Evolutionary conservation across 73 alveolate species (phyloP).

Genomic region (Tetrahymena thermophila): DNA sequence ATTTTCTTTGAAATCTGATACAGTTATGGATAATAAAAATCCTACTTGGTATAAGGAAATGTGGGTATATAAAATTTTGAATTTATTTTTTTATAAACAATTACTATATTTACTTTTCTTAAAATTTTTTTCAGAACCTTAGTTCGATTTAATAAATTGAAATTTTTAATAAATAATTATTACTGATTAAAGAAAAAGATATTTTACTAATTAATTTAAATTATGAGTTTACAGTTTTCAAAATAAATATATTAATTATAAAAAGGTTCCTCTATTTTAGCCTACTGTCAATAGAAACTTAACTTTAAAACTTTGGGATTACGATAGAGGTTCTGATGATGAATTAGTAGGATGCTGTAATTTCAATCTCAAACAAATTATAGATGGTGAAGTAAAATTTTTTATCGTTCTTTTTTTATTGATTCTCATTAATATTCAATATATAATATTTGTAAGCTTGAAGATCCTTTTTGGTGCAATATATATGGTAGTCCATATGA

Average conservation of each 20-base stretch:
- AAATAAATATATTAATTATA: too few relatives aligned
- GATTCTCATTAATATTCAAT: too few relatives aligned
- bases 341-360: conserved; percentile 22
- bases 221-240: too few relatives aligned
- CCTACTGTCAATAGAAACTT: conserved; percentile 15
- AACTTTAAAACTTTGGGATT: conserved; percentile 24
- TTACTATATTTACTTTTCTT: neutral
- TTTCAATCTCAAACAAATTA: conserved; percentile 6
- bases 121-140: neutral
- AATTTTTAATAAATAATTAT: too few relatives aligned
- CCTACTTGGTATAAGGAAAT: neutral
- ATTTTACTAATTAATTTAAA: too few relatives aligned
- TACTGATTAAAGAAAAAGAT: neutral
- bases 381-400: neutral
- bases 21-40: neutral
- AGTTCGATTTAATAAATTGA: neutral
- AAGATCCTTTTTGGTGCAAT: conserved; percentile 21
- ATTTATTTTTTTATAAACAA: neutral
- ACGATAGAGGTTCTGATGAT: conserved; percentile 35
- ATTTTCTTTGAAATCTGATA: neutral
- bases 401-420: too few relatives aligned
- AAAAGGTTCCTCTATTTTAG: conserved; percentile 15
- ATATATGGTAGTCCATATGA: conserved; percentile 33
- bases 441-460: neutral
- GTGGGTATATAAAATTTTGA: neutral